Base-by-base conservation (phyloP, 345 rosid genomes). In the Cochlearia excelsa region DNA sequence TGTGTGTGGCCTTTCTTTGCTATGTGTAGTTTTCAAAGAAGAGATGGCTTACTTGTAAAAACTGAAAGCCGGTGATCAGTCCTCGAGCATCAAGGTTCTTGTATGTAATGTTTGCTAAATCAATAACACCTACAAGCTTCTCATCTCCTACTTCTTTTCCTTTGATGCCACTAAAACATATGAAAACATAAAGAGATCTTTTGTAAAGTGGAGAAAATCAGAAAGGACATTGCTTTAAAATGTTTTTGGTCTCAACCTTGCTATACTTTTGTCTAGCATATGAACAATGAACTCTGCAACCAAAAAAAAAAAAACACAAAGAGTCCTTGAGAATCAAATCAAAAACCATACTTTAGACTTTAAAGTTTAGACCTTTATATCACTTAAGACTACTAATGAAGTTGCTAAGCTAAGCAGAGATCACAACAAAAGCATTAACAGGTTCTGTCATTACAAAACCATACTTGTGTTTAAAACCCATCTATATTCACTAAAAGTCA, bases 31-130 rank as follows among this genome's bases (percentile, higher is more conserved):
- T 23, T 4, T 5, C 9, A 4, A 10, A 30, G 49, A 28, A 4
- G 30, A 4, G 26, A 10, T 41, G 30, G 39, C 10, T 68, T 70
- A 88, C 96, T 95, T 88, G 98, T 67, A 92, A 77, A 76, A 84
- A 83, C 38, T 92, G 96, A 71, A 92, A 92, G 50, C 82, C 81
- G 5, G 87, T 92, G 65, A 86, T 88, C 51, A 92, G 10, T 58
- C 81, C 98, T 62, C 95, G 90, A 26, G 79, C 84, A 70, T 92
- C 98, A 8, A 86, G 45, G 28, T 88, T 92, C 68, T 77, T 82
- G 67, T 80, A 84, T 26, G 86, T 45, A 40, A 92, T 64, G 6
- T 83, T 66, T 69, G 82, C 81, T 44, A 92, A 70, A 77, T 92
- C 95, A 33, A 86, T 62, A 65, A 92, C 66, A 33, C 11, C 79